These are phyloP conservation scores for Fallopia convolvulus DNA, from an alignment of 148 eudicot species.

Conservation along the genomic window DNA sequence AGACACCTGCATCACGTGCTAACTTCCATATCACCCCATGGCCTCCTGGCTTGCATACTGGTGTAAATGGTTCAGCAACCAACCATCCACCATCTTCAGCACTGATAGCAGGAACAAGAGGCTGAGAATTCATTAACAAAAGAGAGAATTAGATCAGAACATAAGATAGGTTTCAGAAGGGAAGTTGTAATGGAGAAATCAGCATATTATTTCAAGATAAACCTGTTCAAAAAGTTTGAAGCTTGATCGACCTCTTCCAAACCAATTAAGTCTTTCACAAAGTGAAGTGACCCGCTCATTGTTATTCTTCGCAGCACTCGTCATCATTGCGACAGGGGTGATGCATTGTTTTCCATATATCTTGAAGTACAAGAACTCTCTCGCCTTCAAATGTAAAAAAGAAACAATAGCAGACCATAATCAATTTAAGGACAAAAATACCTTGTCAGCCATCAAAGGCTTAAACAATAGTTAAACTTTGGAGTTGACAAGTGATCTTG, in stretches of 20 bases:
- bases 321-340: slow-evolving; percentile 97
- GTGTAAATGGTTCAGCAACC: slow-evolving; percentile 58
- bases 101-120: slow-evolving; percentile 94
- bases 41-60: slow-evolving; percentile 97
- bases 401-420: neutral
- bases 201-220: slow-evolving; percentile 12
- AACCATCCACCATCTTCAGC: slow-evolving; percentile 92
- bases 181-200: neutral
- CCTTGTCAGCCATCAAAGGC: slow-evolving; percentile 13
- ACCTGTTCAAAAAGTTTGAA: slow-evolving; percentile 95
- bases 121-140: slow-evolving; percentile 41
- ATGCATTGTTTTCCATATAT: slow-evolving; percentile 81
- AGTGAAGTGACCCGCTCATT: slow-evolving; percentile 67
- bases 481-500: neutral
- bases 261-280: slow-evolving; percentile 79
- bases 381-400: slow-evolving; percentile 49
- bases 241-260: slow-evolving; percentile 83
- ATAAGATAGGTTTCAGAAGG: slow-evolving; percentile 6
- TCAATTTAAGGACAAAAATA: neutral
- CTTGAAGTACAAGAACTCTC: slow-evolving; percentile 90
- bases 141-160: neutral
- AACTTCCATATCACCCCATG: slow-evolving; percentile 99
- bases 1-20: slow-evolving; percentile 82
- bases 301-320: slow-evolving; percentile 92
- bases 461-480: slow-evolving; percentile 11